Percentiles rank a stretch among this genome's conserved stretches.
Conservation (phyloP, 768 basidiomycete genomes). For the Termitomyces sp. region DNA sequence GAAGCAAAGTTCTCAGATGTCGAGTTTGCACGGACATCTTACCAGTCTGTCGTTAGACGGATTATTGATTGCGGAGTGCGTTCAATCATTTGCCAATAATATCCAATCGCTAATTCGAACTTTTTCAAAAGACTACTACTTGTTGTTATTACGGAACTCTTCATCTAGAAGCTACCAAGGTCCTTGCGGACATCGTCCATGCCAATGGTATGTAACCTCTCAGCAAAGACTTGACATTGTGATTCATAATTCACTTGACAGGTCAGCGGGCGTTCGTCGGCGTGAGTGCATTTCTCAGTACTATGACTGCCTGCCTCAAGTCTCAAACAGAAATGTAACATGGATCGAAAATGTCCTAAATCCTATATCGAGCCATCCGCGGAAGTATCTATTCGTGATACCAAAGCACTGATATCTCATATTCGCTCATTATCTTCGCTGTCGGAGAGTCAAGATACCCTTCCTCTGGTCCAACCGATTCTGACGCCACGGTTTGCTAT, state of each 20-base stretch:
- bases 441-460: conserved; percentile 19
- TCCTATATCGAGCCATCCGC: conserved; percentile 65
- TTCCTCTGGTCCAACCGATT: conserved; percentile 78
- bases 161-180: conserved; percentile 76
- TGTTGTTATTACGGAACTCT: conserved; percentile 88
- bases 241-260: conserved; percentile 1
- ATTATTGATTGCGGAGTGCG: conserved; percentile 73
- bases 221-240: background rate
- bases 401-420: conserved; percentile 60
- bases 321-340: conserved; percentile 74
- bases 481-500: conserved; percentile 97
- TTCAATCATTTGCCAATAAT: conserved; percentile 13
- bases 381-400: conserved; percentile 54
- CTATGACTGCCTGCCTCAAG: background rate
- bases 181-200: conserved; percentile 72
- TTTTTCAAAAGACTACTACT: conserved; percentile 73
- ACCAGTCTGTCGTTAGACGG: conserved; percentile 66
- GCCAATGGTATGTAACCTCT: conserved; percentile 39
- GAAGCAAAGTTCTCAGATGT: conserved; percentile 72
- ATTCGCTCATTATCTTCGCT: conserved; percentile 50
- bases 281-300: conserved; percentile 36
- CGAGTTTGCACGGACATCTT: conserved; percentile 63
- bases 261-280: conserved; percentile 86
- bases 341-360: conserved; percentile 71
- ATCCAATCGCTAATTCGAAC: background rate